Percentiles rank a stretch among this genome's conserved stretches.
Conservation (phyloP, 2,329 filamentous ascomycete genomes). For the Eutypa lata region DNA sequence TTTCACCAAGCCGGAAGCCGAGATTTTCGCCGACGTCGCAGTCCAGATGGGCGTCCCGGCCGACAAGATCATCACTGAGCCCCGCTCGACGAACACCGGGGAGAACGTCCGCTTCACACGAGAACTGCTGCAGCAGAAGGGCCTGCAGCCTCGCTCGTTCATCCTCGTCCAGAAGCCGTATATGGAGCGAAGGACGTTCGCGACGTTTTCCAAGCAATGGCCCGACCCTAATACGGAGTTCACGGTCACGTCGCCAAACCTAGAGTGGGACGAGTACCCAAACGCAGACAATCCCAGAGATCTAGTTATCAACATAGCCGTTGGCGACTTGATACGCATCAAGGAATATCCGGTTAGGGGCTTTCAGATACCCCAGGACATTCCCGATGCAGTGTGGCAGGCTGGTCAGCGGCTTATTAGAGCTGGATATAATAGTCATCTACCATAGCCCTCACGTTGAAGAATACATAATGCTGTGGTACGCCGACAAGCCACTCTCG, state of each 20-base stretch:
- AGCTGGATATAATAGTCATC: constrained; percentile 35
- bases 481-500: not conserved
- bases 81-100: constrained; percentile 40
- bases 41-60: constrained; percentile 36
- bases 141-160: constrained; percentile 28
- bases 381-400: constrained; percentile 39
- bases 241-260: constrained; percentile 37
- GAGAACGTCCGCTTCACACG: constrained; percentile 45
- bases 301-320: constrained; percentile 41
- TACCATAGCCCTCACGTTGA: constrained; percentile 25
- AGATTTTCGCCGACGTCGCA: constrained; percentile 40
- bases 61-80: constrained; percentile 37
- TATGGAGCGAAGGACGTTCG: constrained; percentile 45
- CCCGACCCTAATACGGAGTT: constrained; percentile 32
- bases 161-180: constrained; percentile 47
- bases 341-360: constrained; percentile 39
- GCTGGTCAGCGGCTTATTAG: constrained; percentile 38
- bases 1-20: constrained; percentile 39
- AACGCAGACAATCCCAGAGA: constrained; percentile 38
- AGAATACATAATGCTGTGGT: not conserved
- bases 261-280: constrained; percentile 38
- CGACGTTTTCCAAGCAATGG: constrained; percentile 46
- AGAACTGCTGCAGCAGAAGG: constrained; percentile 27
- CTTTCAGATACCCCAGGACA: constrained; percentile 42
- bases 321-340: constrained; percentile 42